phyloP scores from a whole-genome alignment of 169 alveolate species.

The Perkinsus olseni region DNA sequence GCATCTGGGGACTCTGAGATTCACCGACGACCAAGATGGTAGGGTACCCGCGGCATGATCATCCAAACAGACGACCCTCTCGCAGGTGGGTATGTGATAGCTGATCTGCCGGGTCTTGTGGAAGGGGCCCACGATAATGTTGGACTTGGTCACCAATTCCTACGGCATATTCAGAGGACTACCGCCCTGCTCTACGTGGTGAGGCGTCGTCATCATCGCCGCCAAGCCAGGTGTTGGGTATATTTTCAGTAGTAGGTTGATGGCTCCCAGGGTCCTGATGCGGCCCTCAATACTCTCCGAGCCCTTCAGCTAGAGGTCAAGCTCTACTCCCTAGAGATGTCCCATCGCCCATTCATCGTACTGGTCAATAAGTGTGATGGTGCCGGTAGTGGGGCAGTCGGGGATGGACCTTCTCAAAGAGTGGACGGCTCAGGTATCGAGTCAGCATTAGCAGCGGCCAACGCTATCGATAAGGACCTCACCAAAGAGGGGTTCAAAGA shows the following conservation, averaged over 20 bases:
- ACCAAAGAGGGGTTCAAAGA: not conserved
- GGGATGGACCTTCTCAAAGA: not conserved
- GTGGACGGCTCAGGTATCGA: not conserved
- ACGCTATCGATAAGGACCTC: not conserved
- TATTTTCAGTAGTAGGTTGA: too few relatives aligned
- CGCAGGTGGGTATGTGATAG: conserved; percentile 27
- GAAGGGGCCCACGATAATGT: conserved; percentile 71
- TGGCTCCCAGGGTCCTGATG: not conserved
- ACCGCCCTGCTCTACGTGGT: conserved; percentile 49
- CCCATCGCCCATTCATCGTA: not conserved
- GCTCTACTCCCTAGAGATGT: not conserved
- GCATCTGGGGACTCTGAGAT: conserved; percentile 50
- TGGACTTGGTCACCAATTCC: conserved; percentile 77
- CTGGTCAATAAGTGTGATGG: conserved; percentile 12
- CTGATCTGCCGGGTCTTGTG: conserved; percentile 83
- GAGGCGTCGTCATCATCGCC: too few relatives aligned
- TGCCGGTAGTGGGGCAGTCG: not conserved
- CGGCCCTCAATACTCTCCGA: not conserved
- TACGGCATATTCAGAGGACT: conserved; percentile 75
- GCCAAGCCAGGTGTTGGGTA: too few relatives aligned
- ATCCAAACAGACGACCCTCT: not conserved
- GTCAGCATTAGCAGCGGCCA: not conserved
- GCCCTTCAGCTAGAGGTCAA: not conserved
- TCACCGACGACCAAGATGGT: conserved; percentile 42
- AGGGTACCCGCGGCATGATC: not conserved